A percentile compares a stretch with the other conserved stretches of the same genome.
Evolutionary conservation across 2,329 filamentous ascomycete genomes (phyloP).

Genomic region (Epichloe hybrida): DNA sequence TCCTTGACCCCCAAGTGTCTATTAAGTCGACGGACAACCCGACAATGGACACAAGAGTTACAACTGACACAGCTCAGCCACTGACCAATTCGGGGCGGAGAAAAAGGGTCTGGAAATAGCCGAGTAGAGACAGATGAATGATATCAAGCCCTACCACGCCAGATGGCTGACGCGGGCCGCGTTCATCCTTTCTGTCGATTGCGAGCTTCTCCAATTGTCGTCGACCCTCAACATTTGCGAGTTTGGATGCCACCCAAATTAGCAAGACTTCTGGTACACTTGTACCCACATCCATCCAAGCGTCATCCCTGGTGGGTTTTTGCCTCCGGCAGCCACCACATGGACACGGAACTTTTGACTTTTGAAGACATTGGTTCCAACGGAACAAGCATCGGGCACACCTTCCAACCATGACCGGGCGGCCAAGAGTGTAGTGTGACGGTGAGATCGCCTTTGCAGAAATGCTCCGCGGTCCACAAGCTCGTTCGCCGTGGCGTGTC

Average conservation of each 20-base stretch:
- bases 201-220: neutral
- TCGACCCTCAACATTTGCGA: neutral
- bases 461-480: slow-evolving; percentile 3
- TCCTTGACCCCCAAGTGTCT: no score
- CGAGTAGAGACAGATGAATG: no score
- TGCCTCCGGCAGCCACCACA: neutral
- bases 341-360: neutral
- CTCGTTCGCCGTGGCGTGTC: neutral
- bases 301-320: neutral
- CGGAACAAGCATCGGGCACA: neutral
- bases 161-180: no score
- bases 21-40: no score
- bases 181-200: neutral
- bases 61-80: no score
- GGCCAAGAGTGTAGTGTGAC: neutral
- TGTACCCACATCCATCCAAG: neutral
- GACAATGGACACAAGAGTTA: no score
- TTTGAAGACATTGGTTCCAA: neutral
- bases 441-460: slow-evolving; percentile 6
- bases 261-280: neutral
- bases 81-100: no score
- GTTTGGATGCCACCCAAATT: neutral
- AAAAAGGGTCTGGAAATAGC: no score
- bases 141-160: no score
- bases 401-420: neutral